Conservation (phyloP, 441 rosid species). For the Aquilaria agallochum region DNA sequence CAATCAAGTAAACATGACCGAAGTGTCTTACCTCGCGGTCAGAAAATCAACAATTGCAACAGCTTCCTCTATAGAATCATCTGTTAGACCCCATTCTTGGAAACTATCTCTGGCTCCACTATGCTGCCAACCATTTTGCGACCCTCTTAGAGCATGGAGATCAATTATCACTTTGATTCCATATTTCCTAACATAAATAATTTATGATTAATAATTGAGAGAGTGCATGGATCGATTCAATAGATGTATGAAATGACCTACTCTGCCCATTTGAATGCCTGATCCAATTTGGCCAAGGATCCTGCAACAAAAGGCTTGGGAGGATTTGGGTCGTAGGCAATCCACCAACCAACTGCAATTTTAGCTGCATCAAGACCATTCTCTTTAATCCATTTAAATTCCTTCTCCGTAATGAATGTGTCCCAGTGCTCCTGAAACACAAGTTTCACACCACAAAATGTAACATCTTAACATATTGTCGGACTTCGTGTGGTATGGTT, state of each 20-base stretch:
- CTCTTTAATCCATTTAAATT: slow-evolving; percentile 41
- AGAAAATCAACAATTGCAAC: too few relatives aligned
- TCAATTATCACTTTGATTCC: too few relatives aligned
- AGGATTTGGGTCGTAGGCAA: slow-evolving; percentile 46
- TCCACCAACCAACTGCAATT: slow-evolving; percentile 73
- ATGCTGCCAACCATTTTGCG: too few relatives aligned
- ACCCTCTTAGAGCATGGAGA: too few relatives aligned
- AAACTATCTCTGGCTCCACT: slow-evolving; percentile 51
- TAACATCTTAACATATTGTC: not conserved
- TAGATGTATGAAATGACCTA: slow-evolving; percentile 21
- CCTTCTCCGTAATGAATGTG: slow-evolving; percentile 49
- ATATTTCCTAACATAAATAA: too few relatives aligned
- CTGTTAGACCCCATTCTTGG: slow-evolving; percentile 25
- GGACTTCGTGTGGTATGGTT: too few relatives aligned
- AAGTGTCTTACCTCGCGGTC: slow-evolving; percentile 1
- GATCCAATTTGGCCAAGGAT: slow-evolving; percentile 40
- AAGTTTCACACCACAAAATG: too few relatives aligned
- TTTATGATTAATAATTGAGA: slow-evolving; percentile 26
- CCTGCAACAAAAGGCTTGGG: slow-evolving; percentile 51
- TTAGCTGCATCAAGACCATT: slow-evolving; percentile 46
- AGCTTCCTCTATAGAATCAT: too few relatives aligned
- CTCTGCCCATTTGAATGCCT: slow-evolving; percentile 53
- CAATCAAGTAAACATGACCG: too few relatives aligned
- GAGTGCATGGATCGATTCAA: slow-evolving; percentile 51
- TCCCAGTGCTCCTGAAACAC: slow-evolving; percentile 45